These are phyloP conservation scores for Asterophora parasitica DNA, from an alignment of 768 basidiomycete genomes.

Conservation along the genomic window DNA sequence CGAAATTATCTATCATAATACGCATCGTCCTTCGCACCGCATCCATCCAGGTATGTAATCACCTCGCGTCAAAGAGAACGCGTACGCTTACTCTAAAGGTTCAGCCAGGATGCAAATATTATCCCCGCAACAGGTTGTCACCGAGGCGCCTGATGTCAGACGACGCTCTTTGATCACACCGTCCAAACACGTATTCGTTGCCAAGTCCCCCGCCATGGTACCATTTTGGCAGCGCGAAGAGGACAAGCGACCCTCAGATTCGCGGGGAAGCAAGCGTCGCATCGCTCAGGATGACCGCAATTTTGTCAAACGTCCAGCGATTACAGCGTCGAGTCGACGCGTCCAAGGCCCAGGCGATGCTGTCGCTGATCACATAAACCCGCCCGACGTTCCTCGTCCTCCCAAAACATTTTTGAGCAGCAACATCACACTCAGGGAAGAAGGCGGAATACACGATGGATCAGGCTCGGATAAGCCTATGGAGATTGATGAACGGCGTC, in stretches of 20 bases:
- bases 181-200: not conserved
- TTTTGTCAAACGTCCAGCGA: conserved; percentile 12
- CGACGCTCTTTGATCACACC: conserved; percentile 11
- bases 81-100: not conserved
- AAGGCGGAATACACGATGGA: conserved; percentile 6
- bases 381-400: not conserved
- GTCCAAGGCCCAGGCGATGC: not conserved
- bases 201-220: conserved; percentile 10
- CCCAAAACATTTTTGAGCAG: conserved; percentile 5
- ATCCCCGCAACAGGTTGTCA: not conserved
- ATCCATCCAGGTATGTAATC: not conserved
- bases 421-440: conserved; percentile 9
- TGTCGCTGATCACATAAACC: not conserved
- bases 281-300: conserved; percentile 7
- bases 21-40: not conserved
- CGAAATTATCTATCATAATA: not conserved
- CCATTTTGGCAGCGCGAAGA: conserved; percentile 17
- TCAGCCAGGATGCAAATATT: conserved; percentile 8
- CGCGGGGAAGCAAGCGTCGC: conserved; percentile 3
- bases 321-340: conserved; percentile 6
- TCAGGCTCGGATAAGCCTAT: conserved; percentile 7
- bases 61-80: not conserved
- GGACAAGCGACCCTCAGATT: conserved; percentile 8
- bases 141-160: conserved; percentile 5
- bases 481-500: conserved; percentile 7